A percentile compares a stretch with the other conserved stretches of the same genome.
Evolutionary conservation across 495 filamentous ascomycete genomes (phyloP).

Genomic region (Xylaria flabelliformis): DNA sequence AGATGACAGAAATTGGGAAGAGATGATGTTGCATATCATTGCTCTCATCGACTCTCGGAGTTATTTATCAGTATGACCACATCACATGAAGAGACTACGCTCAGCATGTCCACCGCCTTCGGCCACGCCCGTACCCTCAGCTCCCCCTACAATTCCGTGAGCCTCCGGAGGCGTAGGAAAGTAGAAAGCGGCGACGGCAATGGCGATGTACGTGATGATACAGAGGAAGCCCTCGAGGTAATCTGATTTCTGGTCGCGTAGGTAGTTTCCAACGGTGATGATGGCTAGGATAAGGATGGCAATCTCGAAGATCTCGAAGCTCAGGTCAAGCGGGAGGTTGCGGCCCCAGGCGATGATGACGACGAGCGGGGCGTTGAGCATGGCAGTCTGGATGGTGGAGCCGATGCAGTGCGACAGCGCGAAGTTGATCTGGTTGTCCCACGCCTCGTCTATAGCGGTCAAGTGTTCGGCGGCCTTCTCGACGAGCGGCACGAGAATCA

Average conservation of each 20-base stretch:
- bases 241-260: slow-evolving; percentile 79
- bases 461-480: slow-evolving; percentile 93
- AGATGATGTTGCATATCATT: neutral
- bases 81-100: slow-evolving; percentile 20
- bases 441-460: slow-evolving; percentile 90
- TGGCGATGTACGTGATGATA: slow-evolving; percentile 70
- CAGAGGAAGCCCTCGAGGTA: slow-evolving; percentile 82
- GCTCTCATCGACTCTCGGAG: neutral
- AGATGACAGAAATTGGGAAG: neutral
- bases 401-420: slow-evolving; percentile 89
- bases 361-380: slow-evolving; percentile 85
- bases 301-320: slow-evolving; percentile 91
- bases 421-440: slow-evolving; percentile 87
- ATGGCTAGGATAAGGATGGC: slow-evolving; percentile 85
- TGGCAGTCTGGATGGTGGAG: slow-evolving; percentile 85
- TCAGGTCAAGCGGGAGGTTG: slow-evolving; percentile 71
- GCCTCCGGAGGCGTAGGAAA: slow-evolving; percentile 60
- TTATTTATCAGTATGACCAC: neutral
- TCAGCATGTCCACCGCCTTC: slow-evolving; percentile 11
- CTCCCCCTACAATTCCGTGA: neutral
- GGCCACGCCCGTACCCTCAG: slow-evolving; percentile 7
- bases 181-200: slow-evolving; percentile 67
- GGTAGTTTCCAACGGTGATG: slow-evolving; percentile 82
- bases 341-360: slow-evolving; percentile 88
- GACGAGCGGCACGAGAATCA: slow-evolving; percentile 82